Percentiles rank a stretch among this genome's conserved stretches.
Evolutionary conservation across 257 asterid genomes (phyloP).

Genomic region (Orobanche coerulescens): DNA sequence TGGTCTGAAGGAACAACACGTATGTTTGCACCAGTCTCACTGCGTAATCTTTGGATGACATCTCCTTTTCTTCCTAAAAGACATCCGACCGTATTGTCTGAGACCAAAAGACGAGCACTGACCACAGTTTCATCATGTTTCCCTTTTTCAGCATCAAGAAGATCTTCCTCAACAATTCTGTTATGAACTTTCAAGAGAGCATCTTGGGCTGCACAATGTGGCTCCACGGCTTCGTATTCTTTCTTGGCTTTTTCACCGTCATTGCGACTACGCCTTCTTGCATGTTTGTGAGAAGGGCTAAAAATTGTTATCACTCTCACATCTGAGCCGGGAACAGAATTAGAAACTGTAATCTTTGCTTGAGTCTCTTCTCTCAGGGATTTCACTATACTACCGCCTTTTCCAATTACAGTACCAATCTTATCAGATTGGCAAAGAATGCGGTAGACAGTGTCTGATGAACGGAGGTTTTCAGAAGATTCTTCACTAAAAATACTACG

Average conservation of each 20-base stretch:
- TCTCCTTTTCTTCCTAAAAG: slow-evolving; percentile 75
- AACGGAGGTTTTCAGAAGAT: slow-evolving; percentile 34
- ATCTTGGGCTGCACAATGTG: slow-evolving; percentile 77
- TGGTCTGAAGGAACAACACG: slow-evolving; percentile 63
- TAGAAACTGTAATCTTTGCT: slow-evolving; percentile 73
- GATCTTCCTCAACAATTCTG: slow-evolving; percentile 62
- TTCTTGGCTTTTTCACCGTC: slow-evolving; percentile 18
- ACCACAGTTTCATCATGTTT: slow-evolving; percentile 39
- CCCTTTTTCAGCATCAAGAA: slow-evolving; percentile 31
- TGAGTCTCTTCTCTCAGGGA: slow-evolving; percentile 74
- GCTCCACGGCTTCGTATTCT: slow-evolving; percentile 33
- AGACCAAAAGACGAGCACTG: slow-evolving; percentile 65
- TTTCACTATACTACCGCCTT: slow-evolving; percentile 71
- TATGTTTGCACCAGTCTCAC: slow-evolving; percentile 74
- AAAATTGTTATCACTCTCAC: slow-evolving; percentile 56
- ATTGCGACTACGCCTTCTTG: slow-evolving; percentile 28
- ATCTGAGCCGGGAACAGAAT: slow-evolving; percentile 66
- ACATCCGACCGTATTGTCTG: slow-evolving; percentile 60
- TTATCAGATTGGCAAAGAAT: slow-evolving; percentile 62
- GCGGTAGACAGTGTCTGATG: slow-evolving; percentile 49
- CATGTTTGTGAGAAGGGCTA: slow-evolving; percentile 53
- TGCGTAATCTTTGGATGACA: slow-evolving; percentile 74
- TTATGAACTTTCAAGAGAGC: slow-evolving; percentile 77
- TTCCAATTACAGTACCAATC: slow-evolving; percentile 81
- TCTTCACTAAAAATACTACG: slow-evolving; percentile 32